phyloP scores from a whole-genome alignment of 2,329 filamentous ascomycete genomes.

The Fulvia fulva region DNA sequence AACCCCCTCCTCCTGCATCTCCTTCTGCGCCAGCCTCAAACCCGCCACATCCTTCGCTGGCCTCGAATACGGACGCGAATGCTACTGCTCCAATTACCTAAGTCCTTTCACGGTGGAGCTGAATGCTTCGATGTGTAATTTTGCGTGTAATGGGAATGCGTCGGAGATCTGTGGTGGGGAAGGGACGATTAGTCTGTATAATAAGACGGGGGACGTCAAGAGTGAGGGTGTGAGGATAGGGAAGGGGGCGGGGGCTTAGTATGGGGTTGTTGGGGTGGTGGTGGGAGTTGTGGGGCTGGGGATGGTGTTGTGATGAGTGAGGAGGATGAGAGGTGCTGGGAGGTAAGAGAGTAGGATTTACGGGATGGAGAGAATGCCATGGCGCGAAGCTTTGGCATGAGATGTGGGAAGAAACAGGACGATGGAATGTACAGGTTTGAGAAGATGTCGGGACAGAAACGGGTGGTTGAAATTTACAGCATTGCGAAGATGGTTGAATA shows the following conservation, averaged over 20 bases:
- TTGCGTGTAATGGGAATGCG: conserved; percentile 53
- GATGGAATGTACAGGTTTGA: too few species aligned
- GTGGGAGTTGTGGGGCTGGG: conserved; percentile 1
- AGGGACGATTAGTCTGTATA: conserved; percentile 35
- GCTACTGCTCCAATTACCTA: conserved; percentile 56
- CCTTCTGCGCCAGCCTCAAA: conserved; percentile 44
- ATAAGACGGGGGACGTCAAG: conserved; percentile 24
- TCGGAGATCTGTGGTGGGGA: conserved; percentile 53
- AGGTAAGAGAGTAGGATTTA: too few species aligned
- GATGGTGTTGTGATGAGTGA: neutral
- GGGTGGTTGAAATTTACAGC: too few species aligned
- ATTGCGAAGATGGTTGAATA: too few species aligned
- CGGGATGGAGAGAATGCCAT: too few species aligned
- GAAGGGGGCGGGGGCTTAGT: neutral
- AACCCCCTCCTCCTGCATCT: conserved; percentile 51
- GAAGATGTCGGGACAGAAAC: too few species aligned
- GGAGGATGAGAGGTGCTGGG: neutral
- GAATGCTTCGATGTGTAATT: conserved; percentile 46
- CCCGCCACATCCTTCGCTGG: conserved; percentile 49
- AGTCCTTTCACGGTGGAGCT: conserved; percentile 46
- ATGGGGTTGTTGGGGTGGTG: conserved; percentile 1
- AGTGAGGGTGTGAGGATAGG: conserved; percentile 18
- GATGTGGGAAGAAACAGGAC: too few species aligned
- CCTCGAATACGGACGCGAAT: conserved; percentile 56
- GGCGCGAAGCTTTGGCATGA: too few species aligned